Evolutionary conservation across 169 alveolate genomes (phyloP).

Genomic region (Cryptosporidium baileyi): DNA sequence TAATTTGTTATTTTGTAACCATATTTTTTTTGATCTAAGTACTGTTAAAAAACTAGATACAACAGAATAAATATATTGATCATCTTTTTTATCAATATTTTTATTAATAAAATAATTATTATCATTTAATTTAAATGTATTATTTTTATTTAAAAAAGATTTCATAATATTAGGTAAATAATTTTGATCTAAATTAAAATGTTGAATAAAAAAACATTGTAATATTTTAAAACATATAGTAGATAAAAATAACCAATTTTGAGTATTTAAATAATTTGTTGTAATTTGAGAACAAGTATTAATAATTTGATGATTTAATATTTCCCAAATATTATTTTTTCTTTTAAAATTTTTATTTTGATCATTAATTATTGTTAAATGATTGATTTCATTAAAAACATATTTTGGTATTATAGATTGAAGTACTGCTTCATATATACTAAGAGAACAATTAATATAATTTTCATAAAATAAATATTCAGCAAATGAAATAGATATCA

Average conservation of each 20-base stretch:
- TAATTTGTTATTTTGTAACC: neutral
- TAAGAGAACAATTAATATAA: conserved; percentile 30
- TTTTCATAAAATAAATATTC: conserved; percentile 41
- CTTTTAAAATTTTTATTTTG: neutral
- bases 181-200: conserved; percentile 6
- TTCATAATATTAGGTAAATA: neutral
- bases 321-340: conserved; percentile 11
- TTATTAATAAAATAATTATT: neutral
- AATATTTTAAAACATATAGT: neutral
- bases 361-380: conserved; percentile 11
- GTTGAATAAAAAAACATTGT: conserved; percentile 10
- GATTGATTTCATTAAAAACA: conserved; percentile 32
- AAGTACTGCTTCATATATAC: conserved; percentile 34
- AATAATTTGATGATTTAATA: conserved; percentile 12
- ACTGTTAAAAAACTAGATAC: conserved; percentile 50
- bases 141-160: neutral
- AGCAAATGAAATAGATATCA: conserved; percentile 48
- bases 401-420: conserved; percentile 29
- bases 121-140: neutral
- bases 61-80: conserved; percentile 47
- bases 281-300: conserved; percentile 31
- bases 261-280: neutral
- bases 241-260: conserved; percentile 1
- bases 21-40: conserved; percentile 18
- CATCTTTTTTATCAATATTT: conserved; percentile 22